Evolutionary conservation across 2,329 filamentous ascomycete species (phyloP), one percentile per base, ranked within the genome.

Genomic region (Berkeleyomyces rouxiae): DNA sequence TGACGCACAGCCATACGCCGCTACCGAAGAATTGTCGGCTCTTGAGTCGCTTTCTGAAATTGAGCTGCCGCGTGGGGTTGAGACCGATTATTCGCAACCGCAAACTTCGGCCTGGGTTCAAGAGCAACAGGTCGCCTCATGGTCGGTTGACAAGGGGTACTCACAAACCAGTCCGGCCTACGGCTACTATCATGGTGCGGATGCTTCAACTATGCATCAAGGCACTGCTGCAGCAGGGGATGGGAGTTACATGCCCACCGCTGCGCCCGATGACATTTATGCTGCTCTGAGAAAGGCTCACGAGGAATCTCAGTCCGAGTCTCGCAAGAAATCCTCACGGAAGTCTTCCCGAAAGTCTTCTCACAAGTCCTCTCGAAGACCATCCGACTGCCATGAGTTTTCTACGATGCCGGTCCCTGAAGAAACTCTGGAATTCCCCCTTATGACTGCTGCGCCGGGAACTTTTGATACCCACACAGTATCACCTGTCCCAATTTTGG

Each of bases 311-410:
- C 51, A 37, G n/a, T 36, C 5, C 7, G 51, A 55, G 51, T 55
- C 33, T 6, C 51, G 33, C 2, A 55, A 55, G 13, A 59, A 37
- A 42, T 36, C 62, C 4, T 43, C 62, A 13, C 61, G 51, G 31
- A 63, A 46, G n/a, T 59, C 61, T 4, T 63, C 61, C 10, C 61
- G 46, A 1, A 60, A 59, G 39, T 60, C 60, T 13, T 61, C 44
- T 43, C 37, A 42, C 40, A 64, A 61, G 36, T 61, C 49, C 39
- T 64, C 62, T 10, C 46, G 40, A 5, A 59, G 37, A 51, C 47
- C 51, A 6, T 55, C 49, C 4, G 59, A 61, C 36, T 64, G 44
- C 31, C 46, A 23, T 13, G 55, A 63, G 11, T 13, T 59, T 5
- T 31, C 51, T 6, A 49, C 11, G 33, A 11, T 46, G n/a, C 61